Conservation (phyloP, 441 rosid species). For the Pelargonium australe region DNA sequence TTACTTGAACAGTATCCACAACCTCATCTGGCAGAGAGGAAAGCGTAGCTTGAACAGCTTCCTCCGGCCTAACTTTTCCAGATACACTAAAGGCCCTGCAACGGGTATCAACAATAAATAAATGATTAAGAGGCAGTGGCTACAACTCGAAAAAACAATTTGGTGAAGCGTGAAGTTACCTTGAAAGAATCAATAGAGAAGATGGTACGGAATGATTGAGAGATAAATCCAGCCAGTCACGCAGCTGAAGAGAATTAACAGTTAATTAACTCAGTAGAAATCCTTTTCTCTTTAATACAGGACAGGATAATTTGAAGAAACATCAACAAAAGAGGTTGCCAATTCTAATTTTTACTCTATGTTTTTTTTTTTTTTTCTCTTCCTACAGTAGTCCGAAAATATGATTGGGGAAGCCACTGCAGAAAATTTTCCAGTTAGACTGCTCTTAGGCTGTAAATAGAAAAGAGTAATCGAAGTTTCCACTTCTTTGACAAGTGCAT, state of each 20-base stretch:
- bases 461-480: background rate
- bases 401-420: background rate
- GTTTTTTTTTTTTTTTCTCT: background rate
- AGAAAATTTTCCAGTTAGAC: background rate
- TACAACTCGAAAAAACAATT: constrained; percentile 14
- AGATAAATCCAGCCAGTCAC: constrained; percentile 69
- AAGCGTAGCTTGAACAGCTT: constrained; percentile 75
- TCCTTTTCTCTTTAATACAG: constrained; percentile 1
- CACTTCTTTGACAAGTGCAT: background rate
- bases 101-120: constrained; percentile 2
- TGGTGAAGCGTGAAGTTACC: constrained; percentile 31
- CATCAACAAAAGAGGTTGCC: background rate
- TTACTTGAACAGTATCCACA: constrained; percentile 63
- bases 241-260: constrained; percentile 37
- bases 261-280: constrained; percentile 15
- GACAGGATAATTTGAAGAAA: background rate
- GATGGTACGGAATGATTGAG: constrained; percentile 64
- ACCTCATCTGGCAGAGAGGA: constrained; percentile 74
- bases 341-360: background rate
- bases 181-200: constrained; percentile 62
- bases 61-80: constrained; percentile 69
- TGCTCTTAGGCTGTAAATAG: background rate
- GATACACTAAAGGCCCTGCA: constrained; percentile 58
- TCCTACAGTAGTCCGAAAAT: background rate
- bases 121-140: constrained; percentile 3